Evolutionary conservation across 306 rosid genomes (phyloP).

Genomic region (Malus sieversii): DNA sequence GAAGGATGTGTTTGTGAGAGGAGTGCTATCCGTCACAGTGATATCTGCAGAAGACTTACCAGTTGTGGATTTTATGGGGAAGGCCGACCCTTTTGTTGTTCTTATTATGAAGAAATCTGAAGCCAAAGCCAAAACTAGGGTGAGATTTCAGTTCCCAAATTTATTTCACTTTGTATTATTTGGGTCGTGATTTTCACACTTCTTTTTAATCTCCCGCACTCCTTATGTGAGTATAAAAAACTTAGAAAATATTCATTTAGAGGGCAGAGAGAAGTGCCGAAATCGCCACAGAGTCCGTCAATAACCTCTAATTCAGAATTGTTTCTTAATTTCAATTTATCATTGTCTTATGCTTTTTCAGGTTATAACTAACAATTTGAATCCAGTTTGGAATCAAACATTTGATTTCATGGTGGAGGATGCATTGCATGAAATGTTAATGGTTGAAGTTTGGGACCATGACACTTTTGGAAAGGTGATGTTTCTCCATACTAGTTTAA

Average conservation of each 20-base stretch:
- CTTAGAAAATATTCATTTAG: no score
- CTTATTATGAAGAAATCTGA: constrained; percentile 71
- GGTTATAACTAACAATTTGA: constrained; percentile 76
- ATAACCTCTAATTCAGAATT: not conserved
- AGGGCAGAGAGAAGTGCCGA: no score
- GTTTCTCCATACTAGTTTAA: constrained; percentile 4
- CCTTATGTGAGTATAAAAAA: no score
- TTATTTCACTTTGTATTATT: not conserved
- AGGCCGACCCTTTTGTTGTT: constrained; percentile 86
- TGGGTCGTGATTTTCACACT: not conserved
- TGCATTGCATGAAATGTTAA: constrained; percentile 77
- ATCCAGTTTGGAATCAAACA: constrained; percentile 95
- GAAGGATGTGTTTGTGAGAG: constrained; percentile 69
- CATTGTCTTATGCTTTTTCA: constrained; percentile 18
- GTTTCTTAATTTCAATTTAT: not conserved
- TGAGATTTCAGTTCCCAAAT: constrained; percentile 26
- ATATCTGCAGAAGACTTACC: constrained; percentile 91
- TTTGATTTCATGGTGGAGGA: constrained; percentile 96
- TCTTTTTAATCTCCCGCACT: no score
- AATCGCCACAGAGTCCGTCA: no score
- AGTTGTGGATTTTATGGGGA: constrained; percentile 69
- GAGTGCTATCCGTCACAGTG: constrained; percentile 80
- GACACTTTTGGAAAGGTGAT: constrained; percentile 93
- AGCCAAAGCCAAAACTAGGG: constrained; percentile 74
- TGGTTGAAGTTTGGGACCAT: constrained; percentile 80